Evolutionary conservation across 768 basidiomycete genomes (phyloP), one percentile per base, ranked within the genome.

Genomic region (Mycena belliarum): DNA sequence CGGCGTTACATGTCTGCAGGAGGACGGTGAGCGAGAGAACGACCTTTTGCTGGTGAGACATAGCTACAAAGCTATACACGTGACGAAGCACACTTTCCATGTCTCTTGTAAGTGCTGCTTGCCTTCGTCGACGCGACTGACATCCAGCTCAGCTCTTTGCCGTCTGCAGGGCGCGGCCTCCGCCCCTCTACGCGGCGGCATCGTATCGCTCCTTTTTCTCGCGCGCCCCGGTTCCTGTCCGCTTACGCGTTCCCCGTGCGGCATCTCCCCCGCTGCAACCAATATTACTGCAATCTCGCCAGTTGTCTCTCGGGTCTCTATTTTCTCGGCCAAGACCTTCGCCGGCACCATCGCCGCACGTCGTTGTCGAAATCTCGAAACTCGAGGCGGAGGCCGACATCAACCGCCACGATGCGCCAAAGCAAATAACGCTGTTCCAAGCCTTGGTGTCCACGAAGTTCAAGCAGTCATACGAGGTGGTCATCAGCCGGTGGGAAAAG

Each of bases 401-500:
- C 7, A 75, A 85, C 60, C 89, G 89, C 1, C 75, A 86, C 60
- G 85, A 92, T 72, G 72, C 89, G 21, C 63, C 74, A 21, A 89
- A 86, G 64, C 92, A 94, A 66, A 69, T 93, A 54, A 77, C 83
- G 3, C 74, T 93, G 15, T 88, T 85, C 68, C 80, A 82, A 23
- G 91, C 87, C 18, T 74, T 94, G 26, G 64, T 82, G 21, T 82
- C 82, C 0, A 88, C 88, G 0, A 82, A 84, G 49, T 75, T 87
- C 32, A 84, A 82, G 54, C 79, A 85, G 14, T 91, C 84, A 0
- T 87, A 87, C 69, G 86, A 91, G 57, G 74, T 89, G 23, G 74
- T 93, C 54, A 83, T 91, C 55, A 84, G 76, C 66, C 83, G 91
- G 53, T 94, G 92, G 91, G 91, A 94, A 68, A 79, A 86, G 63